phyloP scores from a whole-genome alignment of 768 basidiomycete species.

The Agaricus subrufescens region DNA sequence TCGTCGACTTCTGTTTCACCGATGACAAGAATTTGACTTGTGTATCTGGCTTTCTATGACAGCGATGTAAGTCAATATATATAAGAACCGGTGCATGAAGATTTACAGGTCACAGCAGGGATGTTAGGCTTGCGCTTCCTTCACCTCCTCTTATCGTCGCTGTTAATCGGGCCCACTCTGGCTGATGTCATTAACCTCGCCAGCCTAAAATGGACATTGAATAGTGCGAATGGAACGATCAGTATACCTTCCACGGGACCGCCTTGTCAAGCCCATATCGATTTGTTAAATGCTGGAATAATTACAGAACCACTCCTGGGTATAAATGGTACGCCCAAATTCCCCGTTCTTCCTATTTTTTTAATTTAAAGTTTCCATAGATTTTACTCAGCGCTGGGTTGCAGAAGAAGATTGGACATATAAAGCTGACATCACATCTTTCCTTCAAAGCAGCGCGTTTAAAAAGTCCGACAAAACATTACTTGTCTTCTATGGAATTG shows the following conservation, averaged over 20 bases:
- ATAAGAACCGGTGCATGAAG: background rate
- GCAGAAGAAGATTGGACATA: constrained; percentile 57
- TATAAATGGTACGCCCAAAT: constrained; percentile 40
- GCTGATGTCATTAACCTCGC: constrained; percentile 31
- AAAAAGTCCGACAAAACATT: constrained; percentile 26
- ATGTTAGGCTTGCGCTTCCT: background rate
- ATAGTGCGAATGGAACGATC: constrained; percentile 49
- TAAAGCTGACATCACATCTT: constrained; percentile 46
- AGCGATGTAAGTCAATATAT: background rate
- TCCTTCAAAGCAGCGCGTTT: constrained; percentile 22
- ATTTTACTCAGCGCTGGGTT: constrained; percentile 53
- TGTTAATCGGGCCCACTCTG: constrained; percentile 10
- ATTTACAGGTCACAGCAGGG: background rate
- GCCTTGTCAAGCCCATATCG: constrained; percentile 46
- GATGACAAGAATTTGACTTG: background rate
- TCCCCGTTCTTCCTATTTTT: background rate
- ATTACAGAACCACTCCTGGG: constrained; percentile 51
- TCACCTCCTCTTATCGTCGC: background rate
- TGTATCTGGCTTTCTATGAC: background rate
- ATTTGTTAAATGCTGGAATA: constrained; percentile 45
- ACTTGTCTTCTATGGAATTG: constrained; percentile 52
- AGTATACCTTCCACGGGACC: constrained; percentile 47
- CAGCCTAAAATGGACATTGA: constrained; percentile 45
- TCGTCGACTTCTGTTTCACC: background rate
- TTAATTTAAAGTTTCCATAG: constrained; percentile 18